Conservation (phyloP, 352 stramenopile genomes). For the Phytophthora meadii region DNA sequence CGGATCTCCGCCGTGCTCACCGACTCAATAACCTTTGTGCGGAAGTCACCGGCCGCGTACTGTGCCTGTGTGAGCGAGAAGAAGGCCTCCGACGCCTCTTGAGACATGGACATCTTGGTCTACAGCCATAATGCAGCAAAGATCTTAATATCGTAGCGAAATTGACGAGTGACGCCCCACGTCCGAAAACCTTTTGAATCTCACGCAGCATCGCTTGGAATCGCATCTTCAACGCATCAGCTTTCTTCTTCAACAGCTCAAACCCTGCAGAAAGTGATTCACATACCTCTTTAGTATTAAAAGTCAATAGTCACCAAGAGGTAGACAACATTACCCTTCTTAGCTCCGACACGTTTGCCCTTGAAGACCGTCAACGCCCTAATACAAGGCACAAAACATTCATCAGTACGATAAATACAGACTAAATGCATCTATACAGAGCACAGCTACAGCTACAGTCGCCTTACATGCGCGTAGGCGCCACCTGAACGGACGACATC, state of each 20-base stretch:
- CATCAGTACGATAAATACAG: background rate
- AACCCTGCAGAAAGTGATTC: conserved; percentile 50
- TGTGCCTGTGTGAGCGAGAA: conserved; percentile 99
- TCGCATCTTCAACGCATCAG: conserved; percentile 98
- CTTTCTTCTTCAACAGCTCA: conserved; percentile 97
- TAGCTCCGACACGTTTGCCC: conserved; percentile 80
- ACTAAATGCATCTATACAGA: background rate
- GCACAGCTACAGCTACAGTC: background rate
- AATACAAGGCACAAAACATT: conserved; percentile 11
- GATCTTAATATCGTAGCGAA: background rate
- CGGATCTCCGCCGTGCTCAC: conserved; percentile 95
- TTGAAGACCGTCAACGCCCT: conserved; percentile 90
- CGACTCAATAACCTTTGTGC: conserved; percentile 96
- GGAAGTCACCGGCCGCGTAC: conserved; percentile 98
- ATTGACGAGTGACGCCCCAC: background rate
- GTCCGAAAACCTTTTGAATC: conserved; percentile 74
- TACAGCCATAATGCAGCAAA: conserved; percentile 18
- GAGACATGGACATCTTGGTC: conserved; percentile 89
- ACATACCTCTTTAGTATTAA: background rate
- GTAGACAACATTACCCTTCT: conserved; percentile 68
- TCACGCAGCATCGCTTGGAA: conserved; percentile 90
- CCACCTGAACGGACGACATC: conserved; percentile 64
- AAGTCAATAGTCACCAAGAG: background rate
- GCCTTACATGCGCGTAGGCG: conserved; percentile 83
- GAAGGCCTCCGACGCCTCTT: conserved; percentile 94